Evolutionary conservation across 208 protist genomes (phyloP).

Genomic region (Borovskyia barvae): DNA sequence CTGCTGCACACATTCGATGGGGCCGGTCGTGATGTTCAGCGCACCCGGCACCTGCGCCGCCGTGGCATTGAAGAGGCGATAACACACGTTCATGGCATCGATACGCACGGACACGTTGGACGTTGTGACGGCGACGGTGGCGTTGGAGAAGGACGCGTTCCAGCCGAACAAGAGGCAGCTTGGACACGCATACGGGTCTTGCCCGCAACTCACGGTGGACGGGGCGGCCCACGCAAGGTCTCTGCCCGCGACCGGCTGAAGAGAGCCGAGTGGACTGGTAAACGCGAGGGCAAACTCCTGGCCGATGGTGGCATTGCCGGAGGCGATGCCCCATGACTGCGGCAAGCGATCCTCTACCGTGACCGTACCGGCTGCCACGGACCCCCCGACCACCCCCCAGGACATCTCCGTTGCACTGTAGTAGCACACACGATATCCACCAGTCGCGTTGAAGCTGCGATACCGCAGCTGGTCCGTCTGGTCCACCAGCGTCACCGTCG

Average conservation of each 20-base stretch:
- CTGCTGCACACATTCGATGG: conserved; percentile 65
- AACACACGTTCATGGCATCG: conserved; percentile 74
- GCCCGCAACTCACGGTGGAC: conserved; percentile 50
- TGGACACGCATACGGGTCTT: conserved; percentile 39
- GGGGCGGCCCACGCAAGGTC: conserved; percentile 75
- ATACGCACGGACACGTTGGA: conserved; percentile 37
- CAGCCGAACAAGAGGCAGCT: conserved; percentile 60
- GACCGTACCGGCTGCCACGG: conserved; percentile 37
- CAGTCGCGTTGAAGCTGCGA: conserved; percentile 72
- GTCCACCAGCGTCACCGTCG: conserved; percentile 56
- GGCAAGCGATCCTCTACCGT: conserved; percentile 42
- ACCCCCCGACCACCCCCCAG: conserved; percentile 80
- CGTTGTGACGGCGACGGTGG: conserved; percentile 38
- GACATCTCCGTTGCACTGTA: conserved; percentile 54
- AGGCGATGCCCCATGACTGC: conserved; percentile 38
- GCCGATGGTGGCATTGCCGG: conserved; percentile 32
- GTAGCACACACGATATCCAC: conserved; percentile 79
- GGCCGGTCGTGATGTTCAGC: conserved; percentile 44
- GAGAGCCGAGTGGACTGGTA: conserved; percentile 34
- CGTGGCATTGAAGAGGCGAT: conserved; percentile 61
- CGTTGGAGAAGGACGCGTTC: conserved; percentile 28
- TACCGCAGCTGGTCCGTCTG: conserved; percentile 64
- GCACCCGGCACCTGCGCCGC: conserved; percentile 46
- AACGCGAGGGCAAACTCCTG: conserved; percentile 61
- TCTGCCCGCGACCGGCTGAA: conserved; percentile 26